Evolutionary conservation across 78 protist species (phyloP), one percentile per base, ranked within the genome.

Genomic region (Dictyostelium purpureum): DNA sequence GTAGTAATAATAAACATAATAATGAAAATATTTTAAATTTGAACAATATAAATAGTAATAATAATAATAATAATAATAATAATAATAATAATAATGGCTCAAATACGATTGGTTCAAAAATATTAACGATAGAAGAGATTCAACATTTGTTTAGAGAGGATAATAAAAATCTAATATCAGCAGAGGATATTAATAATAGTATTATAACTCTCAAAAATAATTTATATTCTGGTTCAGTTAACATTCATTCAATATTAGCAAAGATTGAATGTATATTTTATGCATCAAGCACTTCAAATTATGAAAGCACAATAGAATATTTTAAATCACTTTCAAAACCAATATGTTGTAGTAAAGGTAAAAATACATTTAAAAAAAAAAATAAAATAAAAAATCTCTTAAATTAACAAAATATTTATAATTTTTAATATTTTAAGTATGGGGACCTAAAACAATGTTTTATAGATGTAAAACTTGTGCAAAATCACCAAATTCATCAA

Each of bases 381-480:
- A 26, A 63, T 7, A 47, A 45, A 28, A 63, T 63, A 19, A 42
- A 57, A 4, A 63, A 79, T 40, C 10, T 31, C 26, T 65, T 63
- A 52, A 57, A n/a, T n/a, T 9, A 54, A 19, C 19, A 54, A 54
- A 54, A 57, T 11, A 43, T 2, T 63, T 63, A 9, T 63, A 42
- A 11, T 51, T 63, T 14, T 65, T 45, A 16, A 4, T 63, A 51
- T 26, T 59, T 35, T 31, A 37, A 59, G 92, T 85, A 59, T 85
- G 92, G 92, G 92, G 92, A 43, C 42, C 83, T 56, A 73, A 75
- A 10, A 14, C 71, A 14, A 24, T 73, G 52, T 85, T 85, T 59
- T 85, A 85, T 85, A 73, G 92, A 56, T 85, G 92, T 61, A 73
- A 74, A 47, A 85, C 92, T 43, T 85, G 92, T 85, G 92, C 92